Conservation (phyloP, 73 alveolate species). For the Symbiodinium pilosum region DNA sequence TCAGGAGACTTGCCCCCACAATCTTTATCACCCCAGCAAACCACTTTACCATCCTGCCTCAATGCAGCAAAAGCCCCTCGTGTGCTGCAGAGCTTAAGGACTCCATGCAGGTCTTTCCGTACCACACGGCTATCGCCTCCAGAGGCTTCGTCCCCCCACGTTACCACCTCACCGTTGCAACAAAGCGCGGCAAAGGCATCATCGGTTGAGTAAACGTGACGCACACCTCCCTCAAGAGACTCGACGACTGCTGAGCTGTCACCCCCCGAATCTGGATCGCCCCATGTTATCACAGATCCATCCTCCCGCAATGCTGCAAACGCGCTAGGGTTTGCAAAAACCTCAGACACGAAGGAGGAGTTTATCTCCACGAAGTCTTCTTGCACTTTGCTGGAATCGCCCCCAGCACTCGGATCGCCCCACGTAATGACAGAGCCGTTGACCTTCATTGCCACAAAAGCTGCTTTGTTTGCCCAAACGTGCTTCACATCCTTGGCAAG, state of each 20-base stretch:
- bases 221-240: slow-evolving; percentile 14
- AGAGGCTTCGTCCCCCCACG: slow-evolving; percentile 42
- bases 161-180: slow-evolving; percentile 11
- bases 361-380: slow-evolving; percentile 38
- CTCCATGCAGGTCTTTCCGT: neutral
- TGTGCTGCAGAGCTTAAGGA: slow-evolving; percentile 9
- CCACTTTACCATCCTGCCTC: slow-evolving; percentile 29
- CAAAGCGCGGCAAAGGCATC: slow-evolving; percentile 54
- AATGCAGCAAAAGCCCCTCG: slow-evolving; percentile 53
- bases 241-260: slow-evolving; percentile 30
- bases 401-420: slow-evolving; percentile 58
- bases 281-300: slow-evolving; percentile 69
- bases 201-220: neutral
- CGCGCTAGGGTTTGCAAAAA: slow-evolving; percentile 24
- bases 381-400: slow-evolving; percentile 28
- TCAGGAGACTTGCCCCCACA: slow-evolving; percentile 6
- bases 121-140: slow-evolving; percentile 38
- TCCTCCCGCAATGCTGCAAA: slow-evolving; percentile 54
- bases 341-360: neutral
- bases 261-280: slow-evolving; percentile 78
- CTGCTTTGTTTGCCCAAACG: slow-evolving; percentile 16
- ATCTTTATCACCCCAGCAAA: slow-evolving; percentile 41
- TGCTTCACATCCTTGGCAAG: slow-evolving; percentile 12
- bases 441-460: slow-evolving; percentile 23
- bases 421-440: slow-evolving; percentile 35